Conservation (phyloP, 2,329 filamentous ascomycete genomes). For the Cytospora piceicola region DNA sequence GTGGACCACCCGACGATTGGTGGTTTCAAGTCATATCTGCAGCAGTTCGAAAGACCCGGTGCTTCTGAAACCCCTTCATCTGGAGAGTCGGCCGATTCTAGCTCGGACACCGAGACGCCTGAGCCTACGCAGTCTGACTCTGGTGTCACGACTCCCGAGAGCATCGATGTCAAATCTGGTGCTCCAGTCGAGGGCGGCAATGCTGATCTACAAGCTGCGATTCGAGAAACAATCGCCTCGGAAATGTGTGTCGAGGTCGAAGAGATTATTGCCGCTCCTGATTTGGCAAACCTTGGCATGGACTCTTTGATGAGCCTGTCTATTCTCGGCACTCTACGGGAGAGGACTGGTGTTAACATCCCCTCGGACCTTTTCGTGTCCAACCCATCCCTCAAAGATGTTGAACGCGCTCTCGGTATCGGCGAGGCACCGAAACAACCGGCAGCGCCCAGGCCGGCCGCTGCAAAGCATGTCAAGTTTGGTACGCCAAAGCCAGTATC, state of each 20-base stretch:
- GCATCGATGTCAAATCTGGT: conserved; percentile 52
- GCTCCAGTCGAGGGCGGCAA: conserved; percentile 35
- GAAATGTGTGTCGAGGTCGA: conserved; percentile 74
- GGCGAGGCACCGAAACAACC: conserved; percentile 46
- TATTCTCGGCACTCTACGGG: conserved; percentile 58
- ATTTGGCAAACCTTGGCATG: conserved; percentile 61
- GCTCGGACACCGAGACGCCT: conserved; percentile 31
- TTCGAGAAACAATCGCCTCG: conserved; percentile 69
- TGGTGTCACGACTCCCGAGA: conserved; percentile 56
- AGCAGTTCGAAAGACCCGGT: conserved; percentile 42
- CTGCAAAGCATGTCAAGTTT: conserved; percentile 40
- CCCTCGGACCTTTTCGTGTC: conserved; percentile 64
- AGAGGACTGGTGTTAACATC: conserved; percentile 57
- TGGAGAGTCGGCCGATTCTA: conserved; percentile 43
- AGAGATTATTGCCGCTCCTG: conserved; percentile 59
- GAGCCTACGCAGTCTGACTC: conserved; percentile 45
- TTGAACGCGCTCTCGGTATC: conserved; percentile 66
- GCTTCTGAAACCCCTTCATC: conserved; percentile 36
- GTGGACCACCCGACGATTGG: conserved; percentile 59
- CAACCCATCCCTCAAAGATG: conserved; percentile 66
- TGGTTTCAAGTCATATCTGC: conserved; percentile 52
- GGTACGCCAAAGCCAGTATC: conserved; percentile 17
- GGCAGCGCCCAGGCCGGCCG: conserved; percentile 32
- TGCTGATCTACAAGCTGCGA: conserved; percentile 52
- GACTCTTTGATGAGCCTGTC: conserved; percentile 62